Conservation (phyloP, 1,139 yeast species). For the Hemisphaericaspora xylofermentans region DNA sequence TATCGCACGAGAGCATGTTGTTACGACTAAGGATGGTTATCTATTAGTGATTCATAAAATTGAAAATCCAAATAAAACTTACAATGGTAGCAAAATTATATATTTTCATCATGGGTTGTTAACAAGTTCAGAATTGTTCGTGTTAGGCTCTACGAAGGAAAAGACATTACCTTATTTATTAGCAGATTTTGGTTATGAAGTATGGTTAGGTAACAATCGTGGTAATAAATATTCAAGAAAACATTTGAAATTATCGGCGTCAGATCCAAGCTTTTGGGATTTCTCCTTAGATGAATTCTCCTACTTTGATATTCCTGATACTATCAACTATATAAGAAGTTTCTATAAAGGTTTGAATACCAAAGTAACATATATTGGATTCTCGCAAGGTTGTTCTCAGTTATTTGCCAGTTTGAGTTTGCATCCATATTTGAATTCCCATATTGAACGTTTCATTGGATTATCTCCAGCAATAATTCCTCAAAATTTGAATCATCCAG, state of each 20-base stretch:
- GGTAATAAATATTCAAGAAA: conserved; percentile 43
- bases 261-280: conserved; percentile 67
- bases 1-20: conserved; percentile 69
- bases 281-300: conserved; percentile 87
- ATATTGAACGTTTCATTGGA: conserved; percentile 38
- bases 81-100: conserved; percentile 21
- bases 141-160: conserved; percentile 35
- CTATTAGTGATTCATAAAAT: conserved; percentile 41
- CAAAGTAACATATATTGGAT: conserved; percentile 39
- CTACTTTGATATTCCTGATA: conserved; percentile 75
- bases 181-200: conserved; percentile 34
- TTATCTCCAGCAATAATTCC: conserved; percentile 50
- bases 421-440: conserved; percentile 33
- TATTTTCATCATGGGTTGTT: conserved; percentile 50
- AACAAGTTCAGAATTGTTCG: conserved; percentile 46
- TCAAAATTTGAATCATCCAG: conserved; percentile 37
- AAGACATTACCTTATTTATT: conserved; percentile 32
- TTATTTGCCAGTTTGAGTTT: conserved; percentile 43
- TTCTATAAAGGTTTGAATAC: conserved; percentile 12
- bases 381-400: conserved; percentile 50
- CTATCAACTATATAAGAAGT: conserved; percentile 55
- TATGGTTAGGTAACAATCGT: conserved; percentile 39
- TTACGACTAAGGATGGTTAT: conserved; percentile 48
- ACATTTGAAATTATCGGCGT: conserved; percentile 36
- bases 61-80: conserved; percentile 13